Percentiles rank a stretch among this genome's conserved stretches.
phyloP scores from a whole-genome alignment of 192 early-diverging fungal species.

The Mortierella antarctica region DNA sequence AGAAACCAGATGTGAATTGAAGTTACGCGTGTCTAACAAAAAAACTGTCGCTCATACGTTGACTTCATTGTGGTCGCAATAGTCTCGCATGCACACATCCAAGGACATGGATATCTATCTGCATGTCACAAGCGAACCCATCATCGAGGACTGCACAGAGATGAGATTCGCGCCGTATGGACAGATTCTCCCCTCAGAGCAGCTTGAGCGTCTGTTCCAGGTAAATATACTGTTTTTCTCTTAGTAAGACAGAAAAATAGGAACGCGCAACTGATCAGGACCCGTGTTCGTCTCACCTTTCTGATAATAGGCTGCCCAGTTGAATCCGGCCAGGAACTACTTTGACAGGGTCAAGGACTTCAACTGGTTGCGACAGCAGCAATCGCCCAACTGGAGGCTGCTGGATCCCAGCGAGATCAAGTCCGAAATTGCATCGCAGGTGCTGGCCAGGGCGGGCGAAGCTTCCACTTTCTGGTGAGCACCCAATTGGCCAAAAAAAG shows the following conservation, averaged over 20 bases:
- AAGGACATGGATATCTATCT: slow-evolving; percentile 70
- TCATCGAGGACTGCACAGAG: slow-evolving; percentile 83
- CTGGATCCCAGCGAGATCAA: slow-evolving; percentile 31
- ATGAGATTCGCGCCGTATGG: slow-evolving; percentile 78
- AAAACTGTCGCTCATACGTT: neutral
- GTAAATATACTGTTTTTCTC: slow-evolving; percentile 61
- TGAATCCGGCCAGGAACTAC: slow-evolving; percentile 55
- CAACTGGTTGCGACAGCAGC: slow-evolving; percentile 85
- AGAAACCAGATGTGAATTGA: neutral
- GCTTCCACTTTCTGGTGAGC: too few relatives aligned
- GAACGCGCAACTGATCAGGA: slow-evolving; percentile 55
- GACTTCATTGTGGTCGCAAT: neutral
- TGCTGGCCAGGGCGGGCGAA: slow-evolving; percentile 1
- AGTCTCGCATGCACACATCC: slow-evolving; percentile 86
- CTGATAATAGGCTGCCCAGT: neutral
- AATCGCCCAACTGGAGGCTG: slow-evolving; percentile 81
- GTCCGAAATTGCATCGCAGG: slow-evolving; percentile 9
- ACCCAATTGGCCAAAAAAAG: too few relatives aligned
- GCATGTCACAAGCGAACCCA: slow-evolving; percentile 80
- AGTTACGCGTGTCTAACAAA: neutral
- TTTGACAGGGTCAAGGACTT: slow-evolving; percentile 85
- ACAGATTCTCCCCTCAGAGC: slow-evolving; percentile 27
- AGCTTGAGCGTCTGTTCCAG: slow-evolving; percentile 68
- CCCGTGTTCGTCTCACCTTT: slow-evolving; percentile 64
- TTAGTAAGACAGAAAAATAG: slow-evolving; percentile 74